phyloP scores from a whole-genome alignment of 225 moss, liverwort and hornwort genomes.

The Ulota crispa region DNA sequence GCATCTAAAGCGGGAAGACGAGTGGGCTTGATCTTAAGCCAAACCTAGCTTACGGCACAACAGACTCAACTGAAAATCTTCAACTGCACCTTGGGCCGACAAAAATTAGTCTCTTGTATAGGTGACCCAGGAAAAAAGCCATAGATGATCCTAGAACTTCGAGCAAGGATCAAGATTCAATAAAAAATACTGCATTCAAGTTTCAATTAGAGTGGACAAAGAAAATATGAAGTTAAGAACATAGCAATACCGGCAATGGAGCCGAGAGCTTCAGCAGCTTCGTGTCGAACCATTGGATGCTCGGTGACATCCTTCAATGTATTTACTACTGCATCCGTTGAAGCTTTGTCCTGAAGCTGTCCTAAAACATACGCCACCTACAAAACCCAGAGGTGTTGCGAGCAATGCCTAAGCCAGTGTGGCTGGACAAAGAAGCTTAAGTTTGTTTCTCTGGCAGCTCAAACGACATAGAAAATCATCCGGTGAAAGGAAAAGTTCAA shows the following conservation, averaged over 20 bases:
- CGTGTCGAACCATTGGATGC: constrained; percentile 96
- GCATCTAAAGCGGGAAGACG: no score
- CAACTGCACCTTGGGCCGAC: no score
- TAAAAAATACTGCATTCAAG: no score
- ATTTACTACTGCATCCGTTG: constrained; percentile 63
- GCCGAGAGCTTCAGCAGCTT: constrained; percentile 94
- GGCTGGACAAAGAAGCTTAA: not conserved
- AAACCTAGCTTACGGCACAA: no score
- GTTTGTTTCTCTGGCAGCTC: not conserved
- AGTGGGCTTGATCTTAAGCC: no score
- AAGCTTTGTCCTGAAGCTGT: constrained; percentile 79
- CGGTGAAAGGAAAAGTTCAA: not conserved
- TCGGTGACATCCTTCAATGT: constrained; percentile 65
- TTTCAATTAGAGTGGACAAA: no score
- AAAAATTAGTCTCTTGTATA: no score
- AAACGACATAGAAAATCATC: not conserved
- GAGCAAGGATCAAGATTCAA: no score
- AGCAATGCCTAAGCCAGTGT: not conserved
- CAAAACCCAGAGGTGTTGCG: not conserved
- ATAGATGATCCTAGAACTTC: no score
- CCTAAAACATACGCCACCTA: constrained; percentile 92
- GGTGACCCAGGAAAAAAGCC: no score
- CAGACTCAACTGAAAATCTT: no score
- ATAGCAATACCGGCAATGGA: constrained; percentile 65
- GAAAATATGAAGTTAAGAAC: not conserved